Evolutionary conservation across 1,284 basidiomycete genomes (phyloP), one percentile per base, ranked within the genome.

Genomic region (Thelephora terrestris): DNA sequence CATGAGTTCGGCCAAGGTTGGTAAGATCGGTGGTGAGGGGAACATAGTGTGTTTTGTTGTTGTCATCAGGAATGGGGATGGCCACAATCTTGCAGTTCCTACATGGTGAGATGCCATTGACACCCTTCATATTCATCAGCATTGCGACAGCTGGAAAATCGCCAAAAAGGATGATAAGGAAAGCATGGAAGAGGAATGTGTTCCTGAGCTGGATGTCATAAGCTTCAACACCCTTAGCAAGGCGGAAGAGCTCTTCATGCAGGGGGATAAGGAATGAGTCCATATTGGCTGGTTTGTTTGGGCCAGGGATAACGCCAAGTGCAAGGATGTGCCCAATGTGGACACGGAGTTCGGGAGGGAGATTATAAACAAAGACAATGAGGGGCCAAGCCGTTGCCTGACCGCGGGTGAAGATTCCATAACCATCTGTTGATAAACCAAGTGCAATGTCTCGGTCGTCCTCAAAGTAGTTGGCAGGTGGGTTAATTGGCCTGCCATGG

Each of bases 131-230:
- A n/a, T 36, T 36, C 64, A 74, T 66, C 3, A 73, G 35, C 61
- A 70, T 68, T 0, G 67, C 61, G 0, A 74, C 57, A 0, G 72
- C 74, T 6, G 69, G 71, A 25, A 75, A 73, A 49, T 75, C 72
- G 3, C 73, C 70, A 46, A 67, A 69, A 7, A 61, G 61, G 7
- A 71, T 47, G 6, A 73, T 64, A 5, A 71, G 61, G 47, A 64
- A 71, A 0, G 69, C 71, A 27, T 52, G 64, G 0, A 76, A 59
- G 1, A 50, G 36, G 47, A 73, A 73, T 5, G 63, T 18, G 1
- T 40, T 21, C 4, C 53, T 39, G 0, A 49, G 36, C 2, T 61
- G 34, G 1, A 50, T 47, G 53, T 75, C 65, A 35, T 60, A 73
- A 0, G 69, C 58, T 1, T 46, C 40, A 0, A 73, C 61, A 5